Percentiles rank a stretch among this genome's conserved stretches.
phyloP scores from a whole-genome alignment of 2,329 filamentous ascomycete genomes.

The Sphaerostilbella broomeana region DNA sequence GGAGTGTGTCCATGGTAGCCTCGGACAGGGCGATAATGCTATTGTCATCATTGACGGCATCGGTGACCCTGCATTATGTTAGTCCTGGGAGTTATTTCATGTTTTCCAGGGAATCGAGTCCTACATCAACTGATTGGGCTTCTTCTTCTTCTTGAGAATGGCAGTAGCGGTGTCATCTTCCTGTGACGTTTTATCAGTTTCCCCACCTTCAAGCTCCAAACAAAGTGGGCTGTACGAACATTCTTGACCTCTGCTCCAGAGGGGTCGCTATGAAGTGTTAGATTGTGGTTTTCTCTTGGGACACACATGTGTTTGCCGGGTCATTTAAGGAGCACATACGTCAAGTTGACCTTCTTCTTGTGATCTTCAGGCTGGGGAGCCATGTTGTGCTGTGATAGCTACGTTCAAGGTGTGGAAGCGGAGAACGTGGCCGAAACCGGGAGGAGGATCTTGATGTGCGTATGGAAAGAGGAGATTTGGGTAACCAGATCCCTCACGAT shows the following conservation, averaged over 20 bases:
- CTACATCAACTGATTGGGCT: conserved; percentile 97
- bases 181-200: conserved; percentile 40
- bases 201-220: conserved; percentile 13
- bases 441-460: too few species aligned
- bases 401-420: conserved; percentile 12
- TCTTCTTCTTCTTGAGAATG: conserved; percentile 99
- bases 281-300: conserved; percentile 18
- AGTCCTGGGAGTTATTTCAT: conserved; percentile 14
- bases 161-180: conserved; percentile 89
- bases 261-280: conserved; percentile 60
- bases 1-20: conserved; percentile 96
- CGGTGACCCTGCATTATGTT: conserved; percentile 68
- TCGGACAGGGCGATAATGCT: conserved; percentile 97
- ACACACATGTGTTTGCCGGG: background rate
- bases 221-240: conserved; percentile 44
- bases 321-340: conserved; percentile 46
- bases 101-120: conserved; percentile 23
- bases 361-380: conserved; percentile 60
- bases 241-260: conserved; percentile 83
- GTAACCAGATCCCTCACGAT: conserved; percentile 1
- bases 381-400: conserved; percentile 49
- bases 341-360: conserved; percentile 79
- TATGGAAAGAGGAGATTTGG: conserved; percentile 5
- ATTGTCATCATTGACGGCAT: conserved; percentile 99
- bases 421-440: conserved; percentile 19